Evolutionary conservation across 2,329 filamentous ascomycete genomes (phyloP), one percentile per base, ranked within the genome.

Genomic region (Colletotrichum theobromicola): DNA sequence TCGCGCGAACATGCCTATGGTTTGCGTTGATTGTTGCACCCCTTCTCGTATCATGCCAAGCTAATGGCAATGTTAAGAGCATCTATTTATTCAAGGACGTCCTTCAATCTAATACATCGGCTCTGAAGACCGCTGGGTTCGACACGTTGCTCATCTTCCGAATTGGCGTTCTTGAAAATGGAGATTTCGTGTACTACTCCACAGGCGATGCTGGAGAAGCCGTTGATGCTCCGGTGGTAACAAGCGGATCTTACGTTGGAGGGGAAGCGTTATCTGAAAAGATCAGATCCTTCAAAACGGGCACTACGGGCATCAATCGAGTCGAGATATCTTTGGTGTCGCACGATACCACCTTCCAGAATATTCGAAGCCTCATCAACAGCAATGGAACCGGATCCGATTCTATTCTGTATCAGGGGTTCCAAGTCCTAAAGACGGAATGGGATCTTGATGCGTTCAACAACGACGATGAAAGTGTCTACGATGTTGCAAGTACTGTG

Each of bases 231-330:
- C 84, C 85, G 3, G 71, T 73, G 5, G 71, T 70, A n/a, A 65
- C 50, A 5, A 42, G 80, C 35, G 84, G 85, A 24, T 77, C 84
- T 35, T 90, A 90, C 73, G 84, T 88, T 8, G 88, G 87, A 15
- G 85, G 88, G 66, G 83, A 82, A 9, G 85, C 84, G n/a, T 84
- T 90, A 9, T 84, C 87, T 28, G 83, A 85, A 28, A 88, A 89
- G 77, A 79, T 90, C 3, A 35, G 21, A 4, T 73, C 67, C 7
- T 73, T 87, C 79, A 87, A 87, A 77, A 80, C 78, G 2, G 78
- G 76, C 50, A 70, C 58, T 12, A 84, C 84, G 2, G 78, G 79
- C 32, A 79, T 87, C 34, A 74, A 83, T 75, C 77, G 85, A 7
- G 77, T 87, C 26, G 85, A 88, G 77, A 82, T 87, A 61, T 86